phyloP scores from a whole-genome alignment of 2,329 filamentous ascomycete species.

The Alternaria viburni region DNA sequence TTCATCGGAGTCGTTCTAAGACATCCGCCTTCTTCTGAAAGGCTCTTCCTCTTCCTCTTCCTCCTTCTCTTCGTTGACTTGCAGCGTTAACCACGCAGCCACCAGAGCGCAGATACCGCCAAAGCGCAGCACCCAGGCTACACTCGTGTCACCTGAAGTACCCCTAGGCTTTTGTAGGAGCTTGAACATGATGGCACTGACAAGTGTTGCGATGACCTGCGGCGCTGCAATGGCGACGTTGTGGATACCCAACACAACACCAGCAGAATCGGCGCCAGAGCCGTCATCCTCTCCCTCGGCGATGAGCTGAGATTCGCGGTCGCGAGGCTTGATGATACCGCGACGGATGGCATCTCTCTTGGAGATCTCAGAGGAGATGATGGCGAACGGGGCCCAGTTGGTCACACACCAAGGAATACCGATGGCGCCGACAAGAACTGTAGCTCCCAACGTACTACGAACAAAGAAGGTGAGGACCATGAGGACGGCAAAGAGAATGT shows the following conservation, averaged over 20 bases:
- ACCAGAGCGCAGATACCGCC: conserved; percentile 80
- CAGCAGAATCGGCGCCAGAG: conserved; percentile 74
- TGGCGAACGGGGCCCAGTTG: conserved; percentile 92
- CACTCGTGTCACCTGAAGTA: conserved; percentile 81
- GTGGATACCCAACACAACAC: conserved; percentile 91
- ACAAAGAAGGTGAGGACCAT: conserved; percentile 88
- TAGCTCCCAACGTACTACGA: conserved; percentile 72
- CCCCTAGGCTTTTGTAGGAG: conserved; percentile 87
- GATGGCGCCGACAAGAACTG: conserved; percentile 77
- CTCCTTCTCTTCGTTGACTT: conserved; percentile 67
- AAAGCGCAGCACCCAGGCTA: conserved; percentile 83
- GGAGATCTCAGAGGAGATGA: conserved; percentile 91
- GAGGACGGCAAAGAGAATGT: conserved; percentile 80
- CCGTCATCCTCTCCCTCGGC: conserved; percentile 60
- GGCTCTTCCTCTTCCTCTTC: conserved; percentile 29
- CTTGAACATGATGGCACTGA: conserved; percentile 83
- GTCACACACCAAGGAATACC: conserved; percentile 93
- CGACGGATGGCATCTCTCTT: conserved; percentile 74
- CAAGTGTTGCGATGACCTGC: conserved; percentile 87
- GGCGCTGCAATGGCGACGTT: conserved; percentile 93
- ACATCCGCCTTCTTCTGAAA: conserved; percentile 31
- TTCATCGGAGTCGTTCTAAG: conserved; percentile 24
- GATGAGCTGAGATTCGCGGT: conserved; percentile 49
- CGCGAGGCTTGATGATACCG: conserved; percentile 52
- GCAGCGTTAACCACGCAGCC: conserved; percentile 74